Conservation (phyloP, 2,329 filamentous ascomycete genomes). For the Daldinia eschscholtzii region DNA sequence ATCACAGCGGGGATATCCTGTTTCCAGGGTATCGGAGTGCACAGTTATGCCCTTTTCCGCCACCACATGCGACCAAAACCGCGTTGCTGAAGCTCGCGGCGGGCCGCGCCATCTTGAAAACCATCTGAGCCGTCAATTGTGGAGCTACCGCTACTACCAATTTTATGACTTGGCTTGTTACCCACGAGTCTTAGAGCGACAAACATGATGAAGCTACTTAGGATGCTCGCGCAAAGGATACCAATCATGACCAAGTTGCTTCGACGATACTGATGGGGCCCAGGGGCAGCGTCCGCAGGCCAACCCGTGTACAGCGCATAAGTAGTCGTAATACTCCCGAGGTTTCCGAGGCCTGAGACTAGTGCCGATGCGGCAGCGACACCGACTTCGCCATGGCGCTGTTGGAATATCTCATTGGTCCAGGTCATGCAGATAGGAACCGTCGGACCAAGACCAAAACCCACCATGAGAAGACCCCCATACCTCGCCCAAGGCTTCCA, state of each 20-base stretch:
- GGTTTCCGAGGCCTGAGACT: conserved; percentile 87
- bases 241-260: conserved; percentile 92
- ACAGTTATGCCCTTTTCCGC: conserved; percentile 51
- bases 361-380: conserved; percentile 88
- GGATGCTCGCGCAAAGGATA: conserved; percentile 82
- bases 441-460: conserved; percentile 89
- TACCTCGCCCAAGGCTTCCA: conserved; percentile 84
- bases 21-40: conserved; percentile 9
- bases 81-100: conserved; percentile 68
- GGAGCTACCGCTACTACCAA: conserved; percentile 54
- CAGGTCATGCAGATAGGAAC: conserved; percentile 95
- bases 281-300: conserved; percentile 78
- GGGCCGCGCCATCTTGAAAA: conserved; percentile 71
- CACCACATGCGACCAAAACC: conserved; percentile 64
- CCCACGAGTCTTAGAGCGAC: conserved; percentile 71
- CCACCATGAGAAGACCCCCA: conserved; percentile 88
- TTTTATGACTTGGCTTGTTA: conserved; percentile 64
- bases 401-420: conserved; percentile 91
- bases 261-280: conserved; percentile 78
- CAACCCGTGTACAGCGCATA: conserved; percentile 92
- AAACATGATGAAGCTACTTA: conserved; percentile 77
- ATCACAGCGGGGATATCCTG: conserved; percentile 40
- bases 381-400: conserved; percentile 88
- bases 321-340: conserved; percentile 87
- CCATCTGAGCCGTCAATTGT: conserved; percentile 57